Evolutionary conservation across 441 rosid species (phyloP), one percentile per base, ranked within the genome.

Genomic region (Raphanus hybrid): DNA sequence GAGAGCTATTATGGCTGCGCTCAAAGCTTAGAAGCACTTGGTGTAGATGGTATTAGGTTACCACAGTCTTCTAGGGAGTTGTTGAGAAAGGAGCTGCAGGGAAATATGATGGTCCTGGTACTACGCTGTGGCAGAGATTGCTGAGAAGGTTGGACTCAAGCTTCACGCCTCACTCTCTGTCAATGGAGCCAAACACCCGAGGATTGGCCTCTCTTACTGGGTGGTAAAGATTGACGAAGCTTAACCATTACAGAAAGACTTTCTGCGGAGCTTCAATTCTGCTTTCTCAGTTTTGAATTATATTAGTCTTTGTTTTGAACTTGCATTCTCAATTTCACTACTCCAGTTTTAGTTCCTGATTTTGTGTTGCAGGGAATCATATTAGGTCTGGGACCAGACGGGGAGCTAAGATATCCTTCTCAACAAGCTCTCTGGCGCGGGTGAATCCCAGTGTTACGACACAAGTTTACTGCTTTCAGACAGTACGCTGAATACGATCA

Each of bases 361-460:
- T 70, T 52, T 8, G 14, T 66, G 11, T 80, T 87, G 43, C 85
- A 94, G 98, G 92, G 91, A 8, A 84, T 92, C 78, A 85, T 94
- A 14, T 78, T 94, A 86, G 87, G 97, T 72, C 83, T 94, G 39
- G 97, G 97, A 74, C 97, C 96, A 32, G 90, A 91, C 12, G 92
- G 39, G 96, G 96, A 92, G 82, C 90, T 92, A 10, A 81, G 86
- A 39, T 92, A 92, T 94, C 77, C 96, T 34, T 34, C 39, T 34
- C 39, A 34, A 34, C 39, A 34, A 34, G 39, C 39, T 34, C 39
- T 34, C 39, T 34, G 39, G 39, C 39, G 39, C 39, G 39, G 39
- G 39, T 34, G 39, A 34, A 34, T 34, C 6, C 39, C 39, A 94
- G 77, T 94, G 97, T 74, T 94, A 84, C 37, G 98, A 92, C 82